These are phyloP conservation scores for Ogataea trehaloabstinens DNA, from an alignment of 805 yeast genomes.

Conservation along the genomic window DNA sequence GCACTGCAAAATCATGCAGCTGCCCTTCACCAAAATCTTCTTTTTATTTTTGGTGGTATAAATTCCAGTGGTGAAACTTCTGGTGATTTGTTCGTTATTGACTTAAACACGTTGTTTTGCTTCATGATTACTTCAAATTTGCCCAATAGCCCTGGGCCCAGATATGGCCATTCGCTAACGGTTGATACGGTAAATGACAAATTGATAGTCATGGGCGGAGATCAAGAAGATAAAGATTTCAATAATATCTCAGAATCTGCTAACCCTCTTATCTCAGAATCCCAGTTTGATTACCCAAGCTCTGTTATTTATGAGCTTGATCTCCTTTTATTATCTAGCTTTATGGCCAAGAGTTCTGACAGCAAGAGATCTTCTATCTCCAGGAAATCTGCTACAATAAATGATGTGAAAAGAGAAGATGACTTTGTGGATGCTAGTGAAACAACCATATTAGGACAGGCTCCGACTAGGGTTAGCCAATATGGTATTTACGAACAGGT, in stretches of 20 bases:
- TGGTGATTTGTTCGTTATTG: slow-evolving; percentile 69
- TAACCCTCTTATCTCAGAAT: slow-evolving; percentile 25
- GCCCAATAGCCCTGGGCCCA: slow-evolving; percentile 64
- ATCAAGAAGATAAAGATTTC: slow-evolving; percentile 60
- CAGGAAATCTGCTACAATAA: slow-evolving; percentile 1
- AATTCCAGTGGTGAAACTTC: slow-evolving; percentile 67
- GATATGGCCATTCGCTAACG: slow-evolving; percentile 91
- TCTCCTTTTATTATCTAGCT: slow-evolving; percentile 24
- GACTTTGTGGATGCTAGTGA: slow-evolving; percentile 16
- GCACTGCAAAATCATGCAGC: slow-evolving; percentile 93
- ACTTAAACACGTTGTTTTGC: slow-evolving; percentile 72
- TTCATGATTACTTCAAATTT: slow-evolving; percentile 45
- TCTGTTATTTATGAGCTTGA: slow-evolving; percentile 38
- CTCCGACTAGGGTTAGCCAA: slow-evolving; percentile 18
- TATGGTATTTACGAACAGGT: slow-evolving; percentile 19
- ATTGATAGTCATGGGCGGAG: slow-evolving; percentile 89
- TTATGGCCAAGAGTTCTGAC: slow-evolving; percentile 18
- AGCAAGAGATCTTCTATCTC: background rate
- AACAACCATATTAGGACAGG: slow-evolving; percentile 9
- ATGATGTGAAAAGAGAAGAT: background rate
- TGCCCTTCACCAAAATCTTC: slow-evolving; percentile 68
- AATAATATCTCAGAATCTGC: slow-evolving; percentile 20
- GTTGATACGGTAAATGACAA: slow-evolving; percentile 63
- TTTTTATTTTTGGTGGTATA: slow-evolving; percentile 91
- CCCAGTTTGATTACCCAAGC: slow-evolving; percentile 30